phyloP scores from a whole-genome alignment of 306 rosid species.

The Carpinus fangiana region DNA sequence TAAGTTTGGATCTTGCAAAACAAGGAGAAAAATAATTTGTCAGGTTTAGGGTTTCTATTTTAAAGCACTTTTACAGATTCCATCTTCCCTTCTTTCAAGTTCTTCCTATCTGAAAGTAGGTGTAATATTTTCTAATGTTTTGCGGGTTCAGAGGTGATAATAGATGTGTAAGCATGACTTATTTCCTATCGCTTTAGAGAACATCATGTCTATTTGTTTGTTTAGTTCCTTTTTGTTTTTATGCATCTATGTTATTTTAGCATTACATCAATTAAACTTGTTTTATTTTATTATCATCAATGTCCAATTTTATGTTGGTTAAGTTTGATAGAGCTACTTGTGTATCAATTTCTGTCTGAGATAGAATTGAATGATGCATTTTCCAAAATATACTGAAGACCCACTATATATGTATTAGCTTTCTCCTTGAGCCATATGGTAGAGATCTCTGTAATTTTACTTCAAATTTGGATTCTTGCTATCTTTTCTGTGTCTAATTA shows the following conservation, averaged over 20 bases:
- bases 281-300: background rate
- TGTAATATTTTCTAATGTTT: too few species aligned
- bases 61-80: background rate
- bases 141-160: too few species aligned
- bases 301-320: background rate
- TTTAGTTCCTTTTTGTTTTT: too few species aligned
- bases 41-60: too few species aligned
- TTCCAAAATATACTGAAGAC: background rate
- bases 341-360: background rate
- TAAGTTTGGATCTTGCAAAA: too few species aligned
- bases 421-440: background rate
- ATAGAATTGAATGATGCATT: background rate
- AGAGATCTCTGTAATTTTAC: background rate
- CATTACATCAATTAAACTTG: background rate
- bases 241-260: too few species aligned
- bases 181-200: too few species aligned
- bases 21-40: too few species aligned
- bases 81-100: background rate
- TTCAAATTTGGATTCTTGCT: background rate
- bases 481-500: background rate
- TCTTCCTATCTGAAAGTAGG: too few species aligned
- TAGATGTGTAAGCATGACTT: too few species aligned
- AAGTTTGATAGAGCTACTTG: background rate
- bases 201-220: too few species aligned
- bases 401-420: background rate